Percentiles rank a stretch among this genome's conserved stretches.
These are phyloP conservation scores for Stevia rebaudiana DNA, from an alignment of 140 eudicot genomes.

Conservation along the genomic window DNA sequence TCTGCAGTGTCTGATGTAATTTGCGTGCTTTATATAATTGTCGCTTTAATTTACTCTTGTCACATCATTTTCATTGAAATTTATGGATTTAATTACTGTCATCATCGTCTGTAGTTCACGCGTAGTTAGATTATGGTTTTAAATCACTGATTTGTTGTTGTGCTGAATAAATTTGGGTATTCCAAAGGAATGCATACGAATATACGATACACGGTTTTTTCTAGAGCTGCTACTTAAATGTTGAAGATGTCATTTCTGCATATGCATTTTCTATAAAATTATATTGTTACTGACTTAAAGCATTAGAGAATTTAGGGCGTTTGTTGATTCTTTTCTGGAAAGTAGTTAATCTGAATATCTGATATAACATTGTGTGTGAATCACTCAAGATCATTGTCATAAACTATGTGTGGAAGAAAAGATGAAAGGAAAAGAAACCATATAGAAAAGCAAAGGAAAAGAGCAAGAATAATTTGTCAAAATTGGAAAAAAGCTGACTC, in stretches of 20 bases:
- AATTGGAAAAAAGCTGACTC: constrained; percentile 5
- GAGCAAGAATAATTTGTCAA: constrained; percentile 12
- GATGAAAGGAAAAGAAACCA: constrained; percentile 7
- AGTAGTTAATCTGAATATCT: constrained; percentile 6
- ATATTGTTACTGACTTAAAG: not conserved
- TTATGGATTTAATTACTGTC: constrained; percentile 4
- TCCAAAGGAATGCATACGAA: constrained; percentile 17
- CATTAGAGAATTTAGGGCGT: constrained; percentile 10
- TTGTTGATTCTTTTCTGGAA: not conserved
- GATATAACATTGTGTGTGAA: constrained; percentile 12
- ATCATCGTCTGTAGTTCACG: constrained; percentile 16
- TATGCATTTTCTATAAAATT: not conserved
- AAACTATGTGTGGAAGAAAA: not conserved
- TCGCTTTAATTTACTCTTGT: not conserved
- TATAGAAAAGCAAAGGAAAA: not conserved
- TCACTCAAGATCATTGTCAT: not conserved
- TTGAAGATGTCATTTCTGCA: not conserved
- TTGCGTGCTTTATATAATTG: not conserved
- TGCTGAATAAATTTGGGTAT: constrained; percentile 19
- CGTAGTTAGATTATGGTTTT: constrained; percentile 5
- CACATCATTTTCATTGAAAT: constrained; percentile 9
- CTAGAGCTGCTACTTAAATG: constrained; percentile 10
- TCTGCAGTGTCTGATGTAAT: not conserved
- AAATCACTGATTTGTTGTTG: constrained; percentile 1
- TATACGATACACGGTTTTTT: not conserved